Evolutionary conservation across 805 yeast species (phyloP), one percentile per base, ranked within the genome.

Genomic region (Spathaspora girioi): DNA sequence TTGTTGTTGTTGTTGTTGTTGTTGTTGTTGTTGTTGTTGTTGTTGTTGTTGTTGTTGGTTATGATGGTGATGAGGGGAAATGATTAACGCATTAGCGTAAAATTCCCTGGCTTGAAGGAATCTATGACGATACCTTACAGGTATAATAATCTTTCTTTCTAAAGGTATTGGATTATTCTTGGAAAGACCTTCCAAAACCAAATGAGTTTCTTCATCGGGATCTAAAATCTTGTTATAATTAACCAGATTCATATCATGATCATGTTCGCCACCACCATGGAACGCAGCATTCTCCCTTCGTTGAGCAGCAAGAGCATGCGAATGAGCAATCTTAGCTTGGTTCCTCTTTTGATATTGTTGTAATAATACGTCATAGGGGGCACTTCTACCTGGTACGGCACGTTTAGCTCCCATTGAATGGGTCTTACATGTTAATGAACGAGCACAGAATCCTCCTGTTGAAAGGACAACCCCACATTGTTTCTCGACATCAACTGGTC

Each of bases 361-460:
- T 50, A 94, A 74, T 49, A 94, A 73, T 27, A 83, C 84, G 66
- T 94, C 99, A 69, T 91, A 94, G 0, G 97, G 91, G 7, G 94
- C 92, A 35, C 96, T 84, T 60, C 99, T 79, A 10, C 99, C 99
- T 15, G 82, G 84, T 18, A 94, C 99, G 0, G 97, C 92, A 59
- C 99, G 81, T 62, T 94, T 94, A 26, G 97, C 97, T 32, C 97
- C 97, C 97, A 94, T 92, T 1, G 98, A 89, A 69, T 94, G 99
- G 0, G 97, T 91, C 65, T 94, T 94, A 77, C 99, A 94, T 0
- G 99, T 94, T 54, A 94, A 75, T 0, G 97, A 91, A 47, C 99
- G 79, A 4, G 97, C 97, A 76, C 99, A 94, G 59, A 84, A 86
- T 0, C 96, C 96, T n/a, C 97, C 98, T 57, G 86, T 87, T 0